Conservation (phyloP, 2,329 filamentous ascomycete genomes). For the Trichoderma gracile region DNA sequence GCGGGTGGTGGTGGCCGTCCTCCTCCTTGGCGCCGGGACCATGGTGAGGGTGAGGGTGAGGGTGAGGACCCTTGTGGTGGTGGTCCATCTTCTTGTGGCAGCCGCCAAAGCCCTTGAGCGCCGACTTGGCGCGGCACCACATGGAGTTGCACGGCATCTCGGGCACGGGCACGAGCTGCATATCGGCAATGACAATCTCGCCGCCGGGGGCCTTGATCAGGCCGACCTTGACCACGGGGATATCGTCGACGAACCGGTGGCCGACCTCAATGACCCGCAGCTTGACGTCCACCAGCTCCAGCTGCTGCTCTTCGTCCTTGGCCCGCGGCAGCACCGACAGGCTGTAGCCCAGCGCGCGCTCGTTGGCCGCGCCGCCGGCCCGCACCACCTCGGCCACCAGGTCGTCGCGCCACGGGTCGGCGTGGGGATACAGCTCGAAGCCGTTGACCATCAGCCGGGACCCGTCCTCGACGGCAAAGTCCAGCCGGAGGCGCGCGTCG, state of each 20-base stretch:
- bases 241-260: conserved; percentile 53
- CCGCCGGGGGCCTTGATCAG: conserved; percentile 60
- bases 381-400: conserved; percentile 51
- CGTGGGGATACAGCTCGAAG: conserved; percentile 59
- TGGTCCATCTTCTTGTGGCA: conserved; percentile 29
- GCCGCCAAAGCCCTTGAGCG: conserved; percentile 33
- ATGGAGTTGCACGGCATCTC: conserved; percentile 46
- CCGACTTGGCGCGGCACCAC: conserved; percentile 52
- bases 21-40: not conserved
- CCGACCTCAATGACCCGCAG: conserved; percentile 63
- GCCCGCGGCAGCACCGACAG: conserved; percentile 47
- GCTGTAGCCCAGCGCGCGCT: conserved; percentile 52
- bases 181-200: conserved; percentile 55
- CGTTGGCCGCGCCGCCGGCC: conserved; percentile 38
- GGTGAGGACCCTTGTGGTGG: not conserved
- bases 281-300: conserved; percentile 56
- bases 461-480: conserved; percentile 53
- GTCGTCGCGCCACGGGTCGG: conserved; percentile 47
- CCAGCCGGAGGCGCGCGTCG: conserved; percentile 51
- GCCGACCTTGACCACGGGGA: conserved; percentile 59
- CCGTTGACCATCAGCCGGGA: conserved; percentile 60
- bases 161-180: conserved; percentile 42
- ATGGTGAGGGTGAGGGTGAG: conserved; percentile 2
- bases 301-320: conserved; percentile 51
- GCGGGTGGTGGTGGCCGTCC: conserved; percentile 7